phyloP scores from a whole-genome alignment of 2,329 filamentous ascomycete species.

The Claviceps monticola region DNA sequence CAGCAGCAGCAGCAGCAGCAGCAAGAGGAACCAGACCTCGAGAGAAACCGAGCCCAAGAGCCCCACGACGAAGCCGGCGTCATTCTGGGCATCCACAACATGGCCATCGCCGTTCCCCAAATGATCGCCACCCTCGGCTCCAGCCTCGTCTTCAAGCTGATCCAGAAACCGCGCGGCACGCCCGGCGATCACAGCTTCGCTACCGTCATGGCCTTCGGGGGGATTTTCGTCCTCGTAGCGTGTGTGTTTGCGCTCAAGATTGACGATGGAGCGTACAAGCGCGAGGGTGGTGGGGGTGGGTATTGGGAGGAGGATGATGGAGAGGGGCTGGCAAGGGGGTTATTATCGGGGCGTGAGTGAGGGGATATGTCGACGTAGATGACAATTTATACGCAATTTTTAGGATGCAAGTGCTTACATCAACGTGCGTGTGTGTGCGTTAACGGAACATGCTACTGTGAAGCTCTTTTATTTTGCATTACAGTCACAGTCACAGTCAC shows the following conservation, averaged over 20 bases:
- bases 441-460: no score
- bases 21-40: slow-evolving; percentile 11
- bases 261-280: slow-evolving; percentile 38
- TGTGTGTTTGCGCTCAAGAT: slow-evolving; percentile 59
- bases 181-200: slow-evolving; percentile 79
- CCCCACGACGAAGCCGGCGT: slow-evolving; percentile 70
- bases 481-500: no score
- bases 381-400: no score
- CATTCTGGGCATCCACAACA: slow-evolving; percentile 89
- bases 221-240: slow-evolving; percentile 62
- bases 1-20: neutral
- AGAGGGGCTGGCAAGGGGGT: slow-evolving; percentile 14
- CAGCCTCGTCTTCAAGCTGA: slow-evolving; percentile 66
- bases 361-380: no score
- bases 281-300: neutral
- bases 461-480: no score
- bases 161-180: slow-evolving; percentile 76
- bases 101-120: slow-evolving; percentile 82
- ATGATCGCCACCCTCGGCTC: slow-evolving; percentile 79
- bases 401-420: no score
- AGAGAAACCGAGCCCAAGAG: slow-evolving; percentile 33
- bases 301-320: slow-evolving; percentile 15
- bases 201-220: slow-evolving; percentile 75
- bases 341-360: slow-evolving; percentile 1
- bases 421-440: no score